Base-by-base conservation (phyloP, 148 eudicot genomes). In the Chenopodium album region DNA sequence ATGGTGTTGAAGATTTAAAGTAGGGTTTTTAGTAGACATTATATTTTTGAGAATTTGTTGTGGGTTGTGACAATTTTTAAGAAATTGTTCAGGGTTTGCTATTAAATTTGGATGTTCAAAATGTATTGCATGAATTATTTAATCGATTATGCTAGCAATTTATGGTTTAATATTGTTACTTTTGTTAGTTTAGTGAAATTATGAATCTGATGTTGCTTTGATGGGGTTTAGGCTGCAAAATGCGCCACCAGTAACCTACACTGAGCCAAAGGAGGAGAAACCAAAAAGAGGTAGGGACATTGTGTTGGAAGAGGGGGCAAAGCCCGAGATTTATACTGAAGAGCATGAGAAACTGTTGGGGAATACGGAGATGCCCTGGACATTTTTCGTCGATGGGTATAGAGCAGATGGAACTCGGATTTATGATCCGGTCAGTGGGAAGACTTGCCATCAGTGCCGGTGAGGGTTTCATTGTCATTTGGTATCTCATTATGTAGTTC, bases 381-480 rank as follows among this genome's bases (percentile, higher is more conserved):
- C 91, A 32, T 88, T 89, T 73, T 92, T 90, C 37, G 95, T 91
- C 37, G 99, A 96, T 85, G 99, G 99, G 50, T 88, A 83, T 84
- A 92, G 91, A 65, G 76, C 88, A 13, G 90, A 94, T 77, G 98
- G 99, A 54, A 91, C 71, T 74, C 84, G 97, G 82, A 90, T 92
- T 68, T 96, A 96, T 82, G 97, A 94, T 88, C 85, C 87, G 0
- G 80, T 94, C 23, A 85, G 68, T 3, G 99, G 99, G 29, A 96
- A 94, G 83, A 92, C 94, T 85, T 96, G 99, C 76, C 99, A 96
- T 85, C 99, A 96, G 50, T 96, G 99, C 95, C 87, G 99, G 99
- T 94, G 72, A 81, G 64, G 71, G 66, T 7, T 85, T 65, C 54
- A 34, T 78, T 8, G 5, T 70, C 56, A 48, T 2, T 65, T 37